phyloP scores from a whole-genome alignment of 2,329 filamentous ascomycete genomes.

The Penicillium sp. region DNA sequence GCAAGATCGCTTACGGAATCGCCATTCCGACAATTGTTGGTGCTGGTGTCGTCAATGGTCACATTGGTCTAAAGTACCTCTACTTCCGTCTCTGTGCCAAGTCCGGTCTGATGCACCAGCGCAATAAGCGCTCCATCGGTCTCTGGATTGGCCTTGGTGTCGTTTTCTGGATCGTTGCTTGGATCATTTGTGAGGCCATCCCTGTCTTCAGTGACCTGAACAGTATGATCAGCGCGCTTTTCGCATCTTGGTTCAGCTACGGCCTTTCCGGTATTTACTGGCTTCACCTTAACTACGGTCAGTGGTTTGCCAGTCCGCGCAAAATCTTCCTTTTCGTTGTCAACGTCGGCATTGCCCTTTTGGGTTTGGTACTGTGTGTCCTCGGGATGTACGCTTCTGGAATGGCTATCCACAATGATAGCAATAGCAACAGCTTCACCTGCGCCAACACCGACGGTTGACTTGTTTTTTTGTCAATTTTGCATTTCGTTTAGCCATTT shows the following conservation, averaged over 20 bases:
- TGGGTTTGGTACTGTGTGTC: conserved; percentile 28
- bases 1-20: conserved; percentile 67
- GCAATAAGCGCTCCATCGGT: conserved; percentile 52
- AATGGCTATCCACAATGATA: conserved; percentile 24
- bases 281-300: conserved; percentile 51
- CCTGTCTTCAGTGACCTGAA: conserved; percentile 69
- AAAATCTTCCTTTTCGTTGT: conserved; percentile 49
- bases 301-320: conserved; percentile 41
- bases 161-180: conserved; percentile 62
- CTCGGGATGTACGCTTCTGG: conserved; percentile 31
- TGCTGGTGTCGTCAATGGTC: conserved; percentile 69
- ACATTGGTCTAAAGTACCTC: conserved; percentile 66
- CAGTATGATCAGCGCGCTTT: conserved; percentile 53
- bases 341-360: conserved; percentile 44
- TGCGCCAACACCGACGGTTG: conserved; percentile 37
- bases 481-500: not conserved
- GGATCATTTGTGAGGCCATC: conserved; percentile 68
- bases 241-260: conserved; percentile 32
- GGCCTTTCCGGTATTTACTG: conserved; percentile 50
- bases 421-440: conserved; percentile 36
- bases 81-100: conserved; percentile 64
- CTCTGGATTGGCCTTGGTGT: conserved; percentile 63
- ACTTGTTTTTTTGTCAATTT: not conserved
- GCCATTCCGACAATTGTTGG: conserved; percentile 71
- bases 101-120: conserved; percentile 54